phyloP scores from a whole-genome alignment of 345 rosid species.

The Boechera stricta region DNA sequence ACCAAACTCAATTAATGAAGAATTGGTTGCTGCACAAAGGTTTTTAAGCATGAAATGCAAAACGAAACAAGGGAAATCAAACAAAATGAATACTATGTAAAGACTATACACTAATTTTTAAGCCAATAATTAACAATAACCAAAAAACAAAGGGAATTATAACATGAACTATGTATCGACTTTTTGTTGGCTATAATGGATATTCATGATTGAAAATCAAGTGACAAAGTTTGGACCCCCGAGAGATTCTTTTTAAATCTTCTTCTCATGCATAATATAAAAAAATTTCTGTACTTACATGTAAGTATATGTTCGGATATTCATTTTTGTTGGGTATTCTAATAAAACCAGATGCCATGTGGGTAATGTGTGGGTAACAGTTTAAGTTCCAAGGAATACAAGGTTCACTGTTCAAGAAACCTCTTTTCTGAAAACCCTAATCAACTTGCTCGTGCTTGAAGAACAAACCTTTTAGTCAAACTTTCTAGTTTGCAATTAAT shows the following conservation, averaged over 20 bases:
- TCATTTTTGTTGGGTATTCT: neutral
- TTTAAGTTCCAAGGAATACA: slow-evolving; percentile 45
- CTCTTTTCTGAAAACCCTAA: slow-evolving; percentile 41
- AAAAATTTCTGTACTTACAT: neutral
- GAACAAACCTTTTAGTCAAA: slow-evolving; percentile 25
- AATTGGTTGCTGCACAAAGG: neutral
- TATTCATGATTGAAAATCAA: slow-evolving; percentile 11
- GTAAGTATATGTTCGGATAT: neutral
- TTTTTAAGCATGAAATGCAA: neutral
- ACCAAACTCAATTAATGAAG: neutral
- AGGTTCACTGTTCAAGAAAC: slow-evolving; percentile 41
- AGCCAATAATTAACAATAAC: neutral
- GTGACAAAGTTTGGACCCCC: neutral
- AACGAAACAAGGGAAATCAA: neutral
- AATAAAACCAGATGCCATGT: slow-evolving; percentile 20
- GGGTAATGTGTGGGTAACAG: slow-evolving; percentile 12
- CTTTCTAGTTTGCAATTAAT: neutral
- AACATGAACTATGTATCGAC: neutral
- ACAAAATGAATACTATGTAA: neutral
- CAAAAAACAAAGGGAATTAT: neutral
- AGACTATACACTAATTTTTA: neutral
- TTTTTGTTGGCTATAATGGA: neutral
- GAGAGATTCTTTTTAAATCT: neutral
- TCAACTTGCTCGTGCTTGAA: slow-evolving; percentile 44
- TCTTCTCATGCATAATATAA: neutral